Evolutionary conservation across 768 basidiomycete species (phyloP), one percentile per base, ranked within the genome.

Genomic region (Amanita subjunquillea): DNA sequence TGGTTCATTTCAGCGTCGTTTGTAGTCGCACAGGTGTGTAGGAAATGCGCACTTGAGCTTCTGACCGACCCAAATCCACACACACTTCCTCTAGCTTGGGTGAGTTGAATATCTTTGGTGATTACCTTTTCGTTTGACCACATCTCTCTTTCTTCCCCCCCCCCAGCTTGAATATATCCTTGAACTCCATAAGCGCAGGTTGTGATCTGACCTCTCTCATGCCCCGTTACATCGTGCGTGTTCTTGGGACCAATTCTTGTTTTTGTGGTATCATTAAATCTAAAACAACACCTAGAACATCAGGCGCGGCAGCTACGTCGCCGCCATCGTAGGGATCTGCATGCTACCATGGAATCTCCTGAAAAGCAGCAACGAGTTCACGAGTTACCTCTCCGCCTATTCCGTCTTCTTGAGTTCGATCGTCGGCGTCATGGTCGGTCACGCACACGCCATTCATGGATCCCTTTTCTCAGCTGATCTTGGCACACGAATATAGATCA

Each of bases 371-470:
- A 88, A 82, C 61, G 75, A 70, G 55, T 90, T 91, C 66, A 83
- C 85, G 3, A 84, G 84, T 27, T 91, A 91, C 65, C 77, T 91
- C 25, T 85, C 84, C 2, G 85, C 86, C 3, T 91, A 89, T 65
- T 83, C 83, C 8, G 87, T 87, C 50, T 91, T 85, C 72, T 69
- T 87, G 42, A 85, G 82, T 47, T 88, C 87, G 23, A 85, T 92
- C 58, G 82, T 82, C 25, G 85, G 86, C 7, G 86, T 88, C 23
- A 87, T 89, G 83, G 82, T 83, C 44, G 1, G 22, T 39, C 15
- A 37, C 32, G 32, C 29, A 29, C 27, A 29, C 17, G 17, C 17
- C 17, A 17, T 17, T 17, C 17, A 17, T 17, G 17, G 17, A 17
- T 17, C 17, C 17, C 17, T 17, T 17, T 29, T 29, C 27, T 29